Evolutionary conservation across 179 eudicot genomes (phyloP).

Genomic region (Silene noctiflora): DNA sequence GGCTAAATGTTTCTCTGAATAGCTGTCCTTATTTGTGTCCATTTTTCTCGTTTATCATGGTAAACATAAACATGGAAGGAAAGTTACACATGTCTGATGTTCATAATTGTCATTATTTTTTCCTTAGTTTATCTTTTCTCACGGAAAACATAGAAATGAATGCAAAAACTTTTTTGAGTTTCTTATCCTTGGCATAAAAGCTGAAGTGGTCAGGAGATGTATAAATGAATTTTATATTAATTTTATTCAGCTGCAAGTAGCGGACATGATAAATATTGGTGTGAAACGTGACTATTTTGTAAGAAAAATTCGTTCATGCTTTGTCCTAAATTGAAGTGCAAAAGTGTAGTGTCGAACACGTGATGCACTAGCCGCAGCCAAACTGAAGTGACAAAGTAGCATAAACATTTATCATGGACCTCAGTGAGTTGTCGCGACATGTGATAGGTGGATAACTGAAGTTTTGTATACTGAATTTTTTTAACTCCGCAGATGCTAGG

Average conservation of each 20-base stretch:
- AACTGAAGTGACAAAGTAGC: background rate
- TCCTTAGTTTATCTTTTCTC: background rate
- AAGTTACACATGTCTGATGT: background rate
- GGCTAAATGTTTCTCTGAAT: background rate
- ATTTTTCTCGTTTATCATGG: background rate
- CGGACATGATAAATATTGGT: background rate
- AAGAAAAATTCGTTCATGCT: background rate
- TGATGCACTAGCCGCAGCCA: constrained; percentile 1
- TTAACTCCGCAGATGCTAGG: constrained; percentile 69
- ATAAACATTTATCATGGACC: background rate
- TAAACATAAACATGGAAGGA: background rate
- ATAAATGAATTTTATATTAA: background rate
- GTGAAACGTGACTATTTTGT: background rate
- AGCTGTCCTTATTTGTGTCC: background rate
- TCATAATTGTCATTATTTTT: background rate
- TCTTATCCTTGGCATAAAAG: background rate
- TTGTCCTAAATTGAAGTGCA: background rate
- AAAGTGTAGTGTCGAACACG: background rate
- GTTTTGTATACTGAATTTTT: background rate
- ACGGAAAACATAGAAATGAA: background rate
- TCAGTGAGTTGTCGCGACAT: background rate
- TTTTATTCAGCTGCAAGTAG: background rate
- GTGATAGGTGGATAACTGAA: background rate
- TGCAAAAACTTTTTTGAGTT: constrained; percentile 2
- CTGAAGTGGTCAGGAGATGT: background rate